Percentiles rank a stretch among this genome's conserved stretches.
These are phyloP conservation scores for Lactifluus volemus DNA, from an alignment of 768 basidiomycete species.

Conservation along the genomic window DNA sequence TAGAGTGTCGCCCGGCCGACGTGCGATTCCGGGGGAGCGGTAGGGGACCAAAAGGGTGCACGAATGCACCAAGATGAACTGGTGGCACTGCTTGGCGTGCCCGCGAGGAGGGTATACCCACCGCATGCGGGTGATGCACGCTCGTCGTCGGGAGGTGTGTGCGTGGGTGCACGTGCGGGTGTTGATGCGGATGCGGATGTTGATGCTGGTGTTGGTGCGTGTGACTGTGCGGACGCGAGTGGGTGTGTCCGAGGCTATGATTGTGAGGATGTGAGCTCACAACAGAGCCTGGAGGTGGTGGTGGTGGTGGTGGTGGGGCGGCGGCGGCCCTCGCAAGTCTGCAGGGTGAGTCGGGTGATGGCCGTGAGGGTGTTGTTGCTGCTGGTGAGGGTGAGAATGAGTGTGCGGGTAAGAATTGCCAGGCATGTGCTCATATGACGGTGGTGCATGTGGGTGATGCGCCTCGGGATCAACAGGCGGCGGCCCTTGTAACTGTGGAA, in stretches of 20 bases:
- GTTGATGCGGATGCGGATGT: slow-evolving; percentile 17
- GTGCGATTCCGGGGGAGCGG: slow-evolving; percentile 32
- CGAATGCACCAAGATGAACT: slow-evolving; percentile 45
- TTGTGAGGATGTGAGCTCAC: slow-evolving; percentile 18
- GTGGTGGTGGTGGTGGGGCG: neutral
- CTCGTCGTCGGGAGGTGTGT: slow-evolving; percentile 4
- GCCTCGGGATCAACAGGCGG: slow-evolving; percentile 1
- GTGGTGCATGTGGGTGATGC: slow-evolving; percentile 6
- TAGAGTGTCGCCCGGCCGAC: slow-evolving; percentile 39
- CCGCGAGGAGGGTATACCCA: slow-evolving; percentile 1
- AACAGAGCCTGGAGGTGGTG: slow-evolving; percentile 1
- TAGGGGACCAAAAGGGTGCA: slow-evolving; percentile 50
- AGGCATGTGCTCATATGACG: slow-evolving; percentile 13
- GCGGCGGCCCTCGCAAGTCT: neutral
- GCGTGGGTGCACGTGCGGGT: slow-evolving; percentile 16
- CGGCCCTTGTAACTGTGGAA: neutral
- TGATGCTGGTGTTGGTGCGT: slow-evolving; percentile 22
- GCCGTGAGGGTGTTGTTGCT: slow-evolving; percentile 5
- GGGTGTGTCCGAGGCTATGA: slow-evolving; percentile 21
- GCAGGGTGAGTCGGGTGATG: slow-evolving; percentile 7
- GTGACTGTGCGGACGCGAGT: slow-evolving; percentile 19
- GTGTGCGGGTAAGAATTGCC: slow-evolving; percentile 5
- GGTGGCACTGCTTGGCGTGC: slow-evolving; percentile 18
- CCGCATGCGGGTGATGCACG: neutral
- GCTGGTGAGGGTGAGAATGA: slow-evolving; percentile 1